These are phyloP conservation scores for Neopestalotiopsis rosae DNA, from an alignment of 2,329 filamentous ascomycete genomes.

Conservation along the genomic window DNA sequence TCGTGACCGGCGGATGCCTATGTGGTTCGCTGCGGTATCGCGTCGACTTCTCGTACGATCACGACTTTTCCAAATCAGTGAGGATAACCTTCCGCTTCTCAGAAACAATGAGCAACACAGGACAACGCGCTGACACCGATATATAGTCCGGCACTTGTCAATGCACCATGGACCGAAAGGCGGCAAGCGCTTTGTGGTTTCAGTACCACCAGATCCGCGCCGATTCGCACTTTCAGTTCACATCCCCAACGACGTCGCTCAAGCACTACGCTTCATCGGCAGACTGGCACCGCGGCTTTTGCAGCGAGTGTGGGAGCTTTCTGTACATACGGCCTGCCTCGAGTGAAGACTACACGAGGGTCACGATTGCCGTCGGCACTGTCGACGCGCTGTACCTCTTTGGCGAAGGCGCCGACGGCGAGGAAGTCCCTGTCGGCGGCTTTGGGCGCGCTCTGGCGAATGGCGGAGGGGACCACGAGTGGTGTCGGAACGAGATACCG, in stretches of 20 bases:
- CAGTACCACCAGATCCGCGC: constrained; percentile 1
- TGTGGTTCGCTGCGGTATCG: not conserved
- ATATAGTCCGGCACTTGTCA: constrained; percentile 7
- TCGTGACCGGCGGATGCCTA: constrained; percentile 4
- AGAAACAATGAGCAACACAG: no score
- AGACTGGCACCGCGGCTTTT: not conserved
- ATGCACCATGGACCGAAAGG: constrained; percentile 9
- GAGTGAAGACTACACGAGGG: not conserved
- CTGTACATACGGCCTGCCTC: not conserved
- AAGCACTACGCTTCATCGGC: not conserved
- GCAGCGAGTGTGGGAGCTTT: constrained; percentile 7
- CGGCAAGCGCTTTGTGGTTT: not conserved
- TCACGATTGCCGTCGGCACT: not conserved
- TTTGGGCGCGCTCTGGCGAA: constrained; percentile 4
- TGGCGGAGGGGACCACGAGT: not conserved
- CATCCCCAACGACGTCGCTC: not conserved
- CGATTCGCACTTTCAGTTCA: not conserved
- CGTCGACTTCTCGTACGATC: not conserved
- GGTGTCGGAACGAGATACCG: constrained; percentile 13
- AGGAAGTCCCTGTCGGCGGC: not conserved
- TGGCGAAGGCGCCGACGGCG: constrained; percentile 8
- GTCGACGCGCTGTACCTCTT: constrained; percentile 12
- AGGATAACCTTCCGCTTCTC: not conserved
- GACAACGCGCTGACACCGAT: not conserved
- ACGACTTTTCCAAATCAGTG: constrained; percentile 5